A percentile compares a stretch with the other conserved stretches of the same genome.
phyloP scores from a whole-genome alignment of 2,329 filamentous ascomycete genomes.

The Scedosporium apiospermum region DNA sequence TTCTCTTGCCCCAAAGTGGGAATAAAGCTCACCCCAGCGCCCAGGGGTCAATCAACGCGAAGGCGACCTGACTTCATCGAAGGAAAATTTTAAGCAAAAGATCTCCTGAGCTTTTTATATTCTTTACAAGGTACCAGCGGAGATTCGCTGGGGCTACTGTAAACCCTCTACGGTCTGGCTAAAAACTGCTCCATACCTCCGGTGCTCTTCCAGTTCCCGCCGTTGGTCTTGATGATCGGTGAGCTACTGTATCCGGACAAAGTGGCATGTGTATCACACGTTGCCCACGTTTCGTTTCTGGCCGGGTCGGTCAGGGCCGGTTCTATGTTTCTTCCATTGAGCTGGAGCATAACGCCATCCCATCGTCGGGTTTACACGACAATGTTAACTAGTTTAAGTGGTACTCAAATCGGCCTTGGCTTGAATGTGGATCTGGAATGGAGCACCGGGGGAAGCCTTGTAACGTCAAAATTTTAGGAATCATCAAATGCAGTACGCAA shows the following conservation, averaged over 20 bases:
- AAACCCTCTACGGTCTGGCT: no score
- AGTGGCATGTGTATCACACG: not conserved
- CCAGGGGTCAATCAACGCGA: not conserved
- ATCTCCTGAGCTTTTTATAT: not conserved
- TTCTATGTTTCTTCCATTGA: no score
- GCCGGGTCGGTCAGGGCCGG: not conserved
- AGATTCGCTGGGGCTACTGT: no score
- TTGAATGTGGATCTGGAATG: no score
- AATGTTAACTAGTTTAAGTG: no score
- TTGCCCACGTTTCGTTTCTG: not conserved
- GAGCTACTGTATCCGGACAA: not conserved
- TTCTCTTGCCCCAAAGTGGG: not conserved
- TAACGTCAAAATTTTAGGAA: no score
- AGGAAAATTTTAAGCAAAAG: not conserved
- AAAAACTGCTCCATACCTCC: no score
- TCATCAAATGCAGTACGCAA: no score
- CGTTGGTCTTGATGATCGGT: not conserved
- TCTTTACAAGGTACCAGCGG: not conserved
- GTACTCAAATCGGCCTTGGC: no score
- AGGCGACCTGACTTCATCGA: not conserved
- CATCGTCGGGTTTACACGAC: no score
- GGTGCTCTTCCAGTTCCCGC: not conserved
- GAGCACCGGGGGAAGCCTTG: no score
- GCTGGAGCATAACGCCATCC: no score
- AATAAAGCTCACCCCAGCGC: not conserved